Evolutionary conservation across 352 stramenopile genomes (phyloP).

Genomic region (Phytophthora citrophthora): DNA sequence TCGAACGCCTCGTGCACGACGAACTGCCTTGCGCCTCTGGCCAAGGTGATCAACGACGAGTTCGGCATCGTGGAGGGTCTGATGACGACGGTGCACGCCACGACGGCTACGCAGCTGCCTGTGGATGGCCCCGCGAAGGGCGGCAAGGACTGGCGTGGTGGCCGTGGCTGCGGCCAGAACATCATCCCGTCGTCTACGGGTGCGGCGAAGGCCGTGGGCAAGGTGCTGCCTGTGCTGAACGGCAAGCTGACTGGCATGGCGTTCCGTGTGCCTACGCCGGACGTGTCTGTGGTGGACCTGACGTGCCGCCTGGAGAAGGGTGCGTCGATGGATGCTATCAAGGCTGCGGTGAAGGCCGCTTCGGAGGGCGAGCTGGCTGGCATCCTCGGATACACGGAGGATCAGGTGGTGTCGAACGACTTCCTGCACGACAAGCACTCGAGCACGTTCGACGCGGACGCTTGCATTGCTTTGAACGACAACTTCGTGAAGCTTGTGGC

Average conservation of each 20-base stretch:
- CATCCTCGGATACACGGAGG: slow-evolving; percentile 98
- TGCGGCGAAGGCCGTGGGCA: slow-evolving; percentile 89
- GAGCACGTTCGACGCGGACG: slow-evolving; percentile 35
- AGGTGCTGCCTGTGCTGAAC: slow-evolving; percentile 90
- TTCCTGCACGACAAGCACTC: slow-evolving; percentile 94
- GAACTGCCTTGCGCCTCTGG: slow-evolving; percentile 98
- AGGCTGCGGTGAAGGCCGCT: slow-evolving; percentile 93
- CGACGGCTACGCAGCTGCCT: slow-evolving; percentile 97
- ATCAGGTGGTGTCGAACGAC: slow-evolving; percentile 97
- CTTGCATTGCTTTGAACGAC: slow-evolving; percentile 87
- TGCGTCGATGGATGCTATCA: slow-evolving; percentile 98
- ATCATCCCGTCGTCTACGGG: slow-evolving; percentile 98
- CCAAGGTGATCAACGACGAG: slow-evolving; percentile 98
- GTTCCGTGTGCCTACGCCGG: slow-evolving; percentile 90
- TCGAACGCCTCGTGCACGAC: slow-evolving; percentile 99
- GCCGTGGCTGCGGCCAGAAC: slow-evolving; percentile 97
- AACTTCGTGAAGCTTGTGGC: slow-evolving; percentile 99
- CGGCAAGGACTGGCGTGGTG: slow-evolving; percentile 97
- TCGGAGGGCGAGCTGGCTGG: slow-evolving; percentile 94
- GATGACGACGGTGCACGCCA: slow-evolving; percentile 99
- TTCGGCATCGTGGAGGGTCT: slow-evolving; percentile 98
- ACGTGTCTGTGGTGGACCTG: slow-evolving; percentile 92
- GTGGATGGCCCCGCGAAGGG: slow-evolving; percentile 96
- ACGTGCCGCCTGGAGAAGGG: slow-evolving; percentile 81
- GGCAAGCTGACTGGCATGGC: slow-evolving; percentile 93